These are phyloP conservation scores for Mycena citricolor DNA, from an alignment of 1,284 basidiomycete genomes.

Conservation along the genomic window DNA sequence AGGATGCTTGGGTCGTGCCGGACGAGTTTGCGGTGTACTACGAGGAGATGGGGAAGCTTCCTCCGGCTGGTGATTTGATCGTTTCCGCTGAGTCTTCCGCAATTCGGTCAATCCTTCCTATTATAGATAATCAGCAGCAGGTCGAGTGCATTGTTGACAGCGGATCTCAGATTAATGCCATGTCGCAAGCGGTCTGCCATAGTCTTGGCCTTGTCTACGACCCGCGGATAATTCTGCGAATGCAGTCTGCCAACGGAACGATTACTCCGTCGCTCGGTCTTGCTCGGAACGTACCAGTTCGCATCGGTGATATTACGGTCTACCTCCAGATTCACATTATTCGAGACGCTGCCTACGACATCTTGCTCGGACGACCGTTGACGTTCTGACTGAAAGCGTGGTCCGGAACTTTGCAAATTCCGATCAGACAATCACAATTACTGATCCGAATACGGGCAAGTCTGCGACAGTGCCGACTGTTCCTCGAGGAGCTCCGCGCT, in stretches of 20 bases:
- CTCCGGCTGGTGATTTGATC: too few species aligned
- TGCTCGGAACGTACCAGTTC: constrained; percentile 29
- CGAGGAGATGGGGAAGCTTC: too few species aligned
- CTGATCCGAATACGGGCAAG: constrained; percentile 8
- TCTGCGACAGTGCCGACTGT: constrained; percentile 5
- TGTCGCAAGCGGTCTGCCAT: constrained; percentile 4
- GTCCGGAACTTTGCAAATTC: not conserved
- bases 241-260: constrained; percentile 18
- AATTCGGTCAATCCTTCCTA: too few species aligned
- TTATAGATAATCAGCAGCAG: constrained; percentile 15
- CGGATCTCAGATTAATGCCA: constrained; percentile 12
- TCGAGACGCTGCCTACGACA: constrained; percentile 6
- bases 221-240: constrained; percentile 11
- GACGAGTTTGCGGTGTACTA: too few species aligned
- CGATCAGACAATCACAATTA: constrained; percentile 11
- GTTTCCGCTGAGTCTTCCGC: too few species aligned
- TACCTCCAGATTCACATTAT: constrained; percentile 30
- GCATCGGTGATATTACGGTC: constrained; percentile 24
- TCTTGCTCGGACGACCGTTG: constrained; percentile 8
- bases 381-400: not conserved
- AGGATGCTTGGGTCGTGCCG: too few species aligned
- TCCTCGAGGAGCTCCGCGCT: too few species aligned
- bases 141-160: constrained; percentile 11
- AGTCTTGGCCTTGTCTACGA: constrained; percentile 7
- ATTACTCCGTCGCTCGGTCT: constrained; percentile 26